Evolutionary conservation across 2,329 filamentous ascomycete species (phyloP), one percentile per base, ranked within the genome.

Genomic region (Ophiostoma tasmaniense): DNA sequence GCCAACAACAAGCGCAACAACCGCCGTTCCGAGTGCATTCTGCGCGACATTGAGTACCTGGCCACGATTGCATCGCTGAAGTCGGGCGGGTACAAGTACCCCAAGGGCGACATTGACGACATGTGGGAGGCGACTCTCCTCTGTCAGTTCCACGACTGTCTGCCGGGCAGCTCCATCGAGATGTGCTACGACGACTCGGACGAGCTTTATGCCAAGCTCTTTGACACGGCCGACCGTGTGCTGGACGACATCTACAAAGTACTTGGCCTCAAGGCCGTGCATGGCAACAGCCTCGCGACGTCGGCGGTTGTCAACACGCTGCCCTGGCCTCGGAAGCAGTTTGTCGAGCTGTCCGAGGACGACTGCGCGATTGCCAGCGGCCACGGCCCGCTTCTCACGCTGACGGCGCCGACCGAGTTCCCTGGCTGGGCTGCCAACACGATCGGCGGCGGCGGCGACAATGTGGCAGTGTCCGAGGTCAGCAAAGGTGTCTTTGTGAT

Each of bases 151-250:
- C 95, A 99, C 73, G 95, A 99, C 77, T 98, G 95, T 77, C 83
- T 99, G 67, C 95, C 95, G 0, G 95, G 95, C 69, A 97, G 92
- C 76, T 91, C 88, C 42, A 98, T 99, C 74, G 93, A 96, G 78
- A 97, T 98, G 93, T 97, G 93, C 78, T 98, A 98, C 75, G 92
- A 96, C 77, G 95, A 99, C 76, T 96, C 93, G 2, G 90, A 97
- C 76, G 86, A 89, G 84, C 84, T 97, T 7, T 99, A 99, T 76
- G 90, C 86, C 1, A 83, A 92, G 73, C 87, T 97, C 2, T 97
- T 96, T 76, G 81, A 88, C 73, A 92, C 87, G 1, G 94, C 91
- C 6, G 81, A 90, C 72, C 87, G 85, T 72, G 80, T 96, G 3
- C 82, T 95, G 55, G 83, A 89, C 62, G 88, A 92, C 22, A 85